A percentile compares a stretch with the other conserved stretches of the same genome.
phyloP scores from a whole-genome alignment of 768 basidiomycete genomes.

The Kwoniella bestiolae region DNA sequence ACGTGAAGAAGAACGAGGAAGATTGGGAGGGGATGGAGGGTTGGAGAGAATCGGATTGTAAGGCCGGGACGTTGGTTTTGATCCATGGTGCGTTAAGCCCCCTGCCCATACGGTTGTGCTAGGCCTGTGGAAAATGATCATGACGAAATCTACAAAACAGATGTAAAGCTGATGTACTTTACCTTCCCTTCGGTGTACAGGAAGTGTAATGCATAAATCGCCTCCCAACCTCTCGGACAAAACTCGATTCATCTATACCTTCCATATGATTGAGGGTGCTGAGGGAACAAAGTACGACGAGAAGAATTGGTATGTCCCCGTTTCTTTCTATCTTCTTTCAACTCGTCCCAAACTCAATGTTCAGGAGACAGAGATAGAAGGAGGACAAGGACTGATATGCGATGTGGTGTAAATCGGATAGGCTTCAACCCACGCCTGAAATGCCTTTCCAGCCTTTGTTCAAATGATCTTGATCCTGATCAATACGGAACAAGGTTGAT shows the following conservation, averaged over 20 bases:
- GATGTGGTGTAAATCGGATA: conserved; percentile 16
- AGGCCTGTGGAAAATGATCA: no score
- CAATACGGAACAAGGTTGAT: no score
- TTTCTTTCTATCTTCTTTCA: background rate
- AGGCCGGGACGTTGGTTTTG: conserved; percentile 79
- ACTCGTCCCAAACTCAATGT: background rate
- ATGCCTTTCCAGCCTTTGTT: conserved; percentile 72
- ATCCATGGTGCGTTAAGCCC: conserved; percentile 81
- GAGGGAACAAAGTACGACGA: conserved; percentile 67
- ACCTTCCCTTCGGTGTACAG: conserved; percentile 31
- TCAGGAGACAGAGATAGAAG: no score
- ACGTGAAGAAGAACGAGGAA: conserved; percentile 43
- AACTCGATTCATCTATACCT: conserved; percentile 88
- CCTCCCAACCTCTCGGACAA: conserved; percentile 78
- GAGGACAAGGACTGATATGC: no score
- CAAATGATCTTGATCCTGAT: no score
- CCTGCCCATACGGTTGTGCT: no score
- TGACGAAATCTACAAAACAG: background rate
- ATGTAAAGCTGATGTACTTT: background rate
- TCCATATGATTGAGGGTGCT: conserved; percentile 72
- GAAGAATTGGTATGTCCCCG: conserved; percentile 72
- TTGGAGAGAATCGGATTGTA: conserved; percentile 49
- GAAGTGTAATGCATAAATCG: conserved; percentile 82
- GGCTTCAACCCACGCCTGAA: conserved; percentile 79
- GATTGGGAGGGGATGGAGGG: conserved; percentile 53